A percentile compares a stretch with the other conserved stretches of the same genome.
Evolutionary conservation across 257 asterid genomes (phyloP).

Genomic region (Coffea eugenioides): DNA sequence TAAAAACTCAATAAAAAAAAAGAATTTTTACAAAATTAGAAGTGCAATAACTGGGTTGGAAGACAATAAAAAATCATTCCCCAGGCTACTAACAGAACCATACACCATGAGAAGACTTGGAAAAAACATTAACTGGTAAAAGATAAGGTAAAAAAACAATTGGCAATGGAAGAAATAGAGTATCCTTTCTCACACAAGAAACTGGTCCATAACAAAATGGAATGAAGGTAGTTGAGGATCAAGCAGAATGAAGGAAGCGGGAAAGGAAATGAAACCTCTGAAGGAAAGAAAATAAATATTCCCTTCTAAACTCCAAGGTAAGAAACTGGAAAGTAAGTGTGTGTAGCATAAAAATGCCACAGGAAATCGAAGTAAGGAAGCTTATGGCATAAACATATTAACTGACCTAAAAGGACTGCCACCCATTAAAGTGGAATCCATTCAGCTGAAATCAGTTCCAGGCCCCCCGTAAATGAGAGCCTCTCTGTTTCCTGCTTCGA

Average conservation of each 20-base stretch:
- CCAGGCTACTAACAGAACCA: background rate
- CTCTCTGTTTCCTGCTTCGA: slow-evolving; percentile 93
- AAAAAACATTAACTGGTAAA: background rate
- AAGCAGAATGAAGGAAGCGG: slow-evolving; percentile 27
- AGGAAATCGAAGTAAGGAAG: slow-evolving; percentile 46
- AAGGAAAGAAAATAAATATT: slow-evolving; percentile 32
- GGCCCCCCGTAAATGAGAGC: slow-evolving; percentile 97
- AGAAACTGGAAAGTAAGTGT: slow-evolving; percentile 42
- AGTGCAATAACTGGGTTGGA: background rate
- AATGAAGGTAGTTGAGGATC: slow-evolving; percentile 26
- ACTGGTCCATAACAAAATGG: slow-evolving; percentile 11
- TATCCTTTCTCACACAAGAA: slow-evolving; percentile 11
- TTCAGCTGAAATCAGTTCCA: slow-evolving; percentile 91
- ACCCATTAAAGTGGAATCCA: slow-evolving; percentile 84
- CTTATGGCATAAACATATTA: slow-evolving; percentile 54
- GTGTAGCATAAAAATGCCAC: slow-evolving; percentile 73
- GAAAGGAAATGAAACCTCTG: slow-evolving; percentile 33
- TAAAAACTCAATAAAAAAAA: background rate
- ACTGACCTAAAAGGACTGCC: slow-evolving; percentile 91
- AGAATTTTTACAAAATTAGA: background rate
- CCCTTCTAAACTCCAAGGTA: slow-evolving; percentile 24
- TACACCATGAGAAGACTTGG: background rate
- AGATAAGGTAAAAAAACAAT: background rate
- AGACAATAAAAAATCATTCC: background rate
- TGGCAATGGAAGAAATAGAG: background rate